Evolutionary conservation across 495 filamentous ascomycete species (phyloP), one percentile per base, ranked within the genome.

Genomic region (Tuber borchii): DNA sequence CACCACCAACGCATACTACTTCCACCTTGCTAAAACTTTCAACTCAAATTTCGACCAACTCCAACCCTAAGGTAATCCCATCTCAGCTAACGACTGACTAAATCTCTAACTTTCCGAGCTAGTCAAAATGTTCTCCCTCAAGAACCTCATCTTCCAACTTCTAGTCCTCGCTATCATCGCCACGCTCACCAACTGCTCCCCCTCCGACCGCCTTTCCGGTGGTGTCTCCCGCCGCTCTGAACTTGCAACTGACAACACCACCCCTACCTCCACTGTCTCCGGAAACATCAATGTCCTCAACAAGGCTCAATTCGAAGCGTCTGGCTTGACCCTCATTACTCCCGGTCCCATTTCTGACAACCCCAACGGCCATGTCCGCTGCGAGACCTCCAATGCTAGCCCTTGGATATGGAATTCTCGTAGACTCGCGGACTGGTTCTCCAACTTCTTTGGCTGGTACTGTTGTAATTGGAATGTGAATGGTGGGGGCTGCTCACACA

Each of bases 381-480:
- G 56, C 26, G n/a, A 65, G 1, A 65, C 56, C 26, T 31, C 56
- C 0, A 2, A 5, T 34, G 56, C 12, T 2, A 65, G 56, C 2
- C 26, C 56, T 16, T 16, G 2, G 3, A 6, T 17, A 65, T 31
- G 10, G n/a, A 65, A 65, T 9, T 4, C 26, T 3, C 26, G 12
- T 7, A 0, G 2, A 0, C n/a, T 65, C 10, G 10, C n/a, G 0
- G 1, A 5, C 12, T 31, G 12, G n/a, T 14, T 65, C 5, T 3
- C 2, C 1, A 8, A 12, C 26, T 65, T 14, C 3, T 1, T 1
- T 0, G 26, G 12, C 14, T 65, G n/a, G 56, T 65, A 31, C 7
- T 65, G 56, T 12, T 65, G 56, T 6, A 65, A 65, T 65, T 31
- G 56, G 56, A 31, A 65, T 17, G 2, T 26, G 3, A 65, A 7